Evolutionary conservation across 2,329 filamentous ascomycete genomes (phyloP), one percentile per base, ranked within the genome.

Genomic region (Xenoacremonium recifei): DNA sequence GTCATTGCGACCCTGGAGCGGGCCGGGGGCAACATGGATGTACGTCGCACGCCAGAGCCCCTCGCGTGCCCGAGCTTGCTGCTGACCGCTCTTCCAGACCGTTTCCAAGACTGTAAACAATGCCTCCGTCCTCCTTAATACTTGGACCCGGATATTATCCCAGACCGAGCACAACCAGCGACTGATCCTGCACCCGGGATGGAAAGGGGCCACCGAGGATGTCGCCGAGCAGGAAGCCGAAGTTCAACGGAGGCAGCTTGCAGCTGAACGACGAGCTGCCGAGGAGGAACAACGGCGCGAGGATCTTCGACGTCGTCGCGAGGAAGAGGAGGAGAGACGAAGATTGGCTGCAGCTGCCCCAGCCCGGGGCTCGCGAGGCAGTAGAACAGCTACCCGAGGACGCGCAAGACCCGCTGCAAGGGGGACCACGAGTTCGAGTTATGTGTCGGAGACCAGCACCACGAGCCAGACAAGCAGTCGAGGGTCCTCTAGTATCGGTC

Each of bases 81-180:
- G 45, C 51, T 59, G 45, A 59, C 48, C 34, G 31, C 29, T 37
- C 21, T 33, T 35, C 20, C 33, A 66, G 87, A 95, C 86, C 18
- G 91, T 97, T 25, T 86, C 86, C 40, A 79, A 79, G 48, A 96
- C 93, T 3, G 90, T 97, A 31, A 79, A 79, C 52, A 92, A 91
- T 41, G 90, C 93, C 4, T 95, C 91, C 12, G 87, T 87, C 2
- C 79, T 99, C 12, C 82, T 99, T 21, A 90, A 95, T 57, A 95
- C 91, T 13, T 99, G 92, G 92, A 95, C 90, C 7, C 84, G 90
- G 39, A 96, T 99, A 52, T 79, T 99, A 11, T 93, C 89, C 6
- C 93, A 99, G 66, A 96, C 93, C 4, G 93, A 99, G 67, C 93
- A 99, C 68, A 97, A 95, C 62, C 91, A 97, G 65, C 84, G 93